Evolutionary conservation across 768 basidiomycete species (phyloP).

Genomic region (Lanmaoa pseudosensibilis): DNA sequence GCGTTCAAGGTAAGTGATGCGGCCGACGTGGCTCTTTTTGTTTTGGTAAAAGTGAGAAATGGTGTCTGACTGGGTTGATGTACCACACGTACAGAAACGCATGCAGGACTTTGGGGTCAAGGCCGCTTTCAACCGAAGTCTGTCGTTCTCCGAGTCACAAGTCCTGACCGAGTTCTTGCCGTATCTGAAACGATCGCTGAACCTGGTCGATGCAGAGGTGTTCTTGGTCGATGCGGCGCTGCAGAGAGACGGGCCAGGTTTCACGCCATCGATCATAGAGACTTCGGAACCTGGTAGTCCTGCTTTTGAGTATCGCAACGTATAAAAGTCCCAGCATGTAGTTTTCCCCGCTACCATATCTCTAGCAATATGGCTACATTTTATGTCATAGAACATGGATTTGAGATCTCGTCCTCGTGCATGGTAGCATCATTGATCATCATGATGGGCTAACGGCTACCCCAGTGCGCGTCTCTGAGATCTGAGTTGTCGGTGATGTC

Average conservation of each 20-base stretch:
- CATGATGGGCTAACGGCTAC: no score
- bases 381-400: background rate
- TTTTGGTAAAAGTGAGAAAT: background rate
- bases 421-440: no score
- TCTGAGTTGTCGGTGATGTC: no score
- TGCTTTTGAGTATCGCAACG: constrained; percentile 86
- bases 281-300: constrained; percentile 86
- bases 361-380: background rate
- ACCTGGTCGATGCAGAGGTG: constrained; percentile 69
- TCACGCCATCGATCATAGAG: constrained; percentile 70
- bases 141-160: constrained; percentile 81
- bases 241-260: constrained; percentile 54
- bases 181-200: constrained; percentile 78
- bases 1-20: constrained; percentile 83
- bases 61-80: background rate
- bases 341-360: no score
- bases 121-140: constrained; percentile 76
- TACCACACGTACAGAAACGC: constrained; percentile 57
- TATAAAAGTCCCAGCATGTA: no score
- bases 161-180: constrained; percentile 70
- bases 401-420: no score
- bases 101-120: constrained; percentile 73
- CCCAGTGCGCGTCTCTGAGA: no score
- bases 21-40: background rate
- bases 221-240: constrained; percentile 67